A percentile compares a stretch with the other conserved stretches of the same genome.
Conservation (phyloP, 495 filamentous ascomycete genomes). For the Podospora anserina region DNA sequence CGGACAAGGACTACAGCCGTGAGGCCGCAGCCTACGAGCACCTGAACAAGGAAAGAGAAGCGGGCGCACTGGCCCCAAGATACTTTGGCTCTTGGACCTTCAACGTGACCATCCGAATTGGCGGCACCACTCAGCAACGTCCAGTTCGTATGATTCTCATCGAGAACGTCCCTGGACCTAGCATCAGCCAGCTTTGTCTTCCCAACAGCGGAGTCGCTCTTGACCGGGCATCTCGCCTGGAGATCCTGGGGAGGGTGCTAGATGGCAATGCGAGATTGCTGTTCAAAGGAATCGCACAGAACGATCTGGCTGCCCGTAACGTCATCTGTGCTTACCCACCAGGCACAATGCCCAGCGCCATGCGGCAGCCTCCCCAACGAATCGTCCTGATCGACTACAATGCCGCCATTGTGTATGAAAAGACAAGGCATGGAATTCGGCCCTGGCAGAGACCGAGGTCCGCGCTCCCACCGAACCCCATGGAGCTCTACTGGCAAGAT, state of each 20-base stretch:
- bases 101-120: slow-evolving; percentile 3
- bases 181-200: slow-evolving; percentile 12
- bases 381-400: slow-evolving; percentile 12
- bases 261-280: slow-evolving; percentile 14
- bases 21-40: slow-evolving; percentile 18
- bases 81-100: slow-evolving; percentile 22
- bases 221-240: slow-evolving; percentile 15
- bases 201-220: neutral
- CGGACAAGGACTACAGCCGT: slow-evolving; percentile 19
- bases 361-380: neutral
- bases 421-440: neutral
- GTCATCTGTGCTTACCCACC: neutral
- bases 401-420: neutral
- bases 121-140: slow-evolving; percentile 5
- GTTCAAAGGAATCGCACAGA: slow-evolving; percentile 14
- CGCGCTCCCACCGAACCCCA: slow-evolving; percentile 1
- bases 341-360: neutral
- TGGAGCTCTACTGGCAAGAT: slow-evolving; percentile 10
- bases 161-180: slow-evolving; percentile 16
- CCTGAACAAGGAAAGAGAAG: slow-evolving; percentile 6
- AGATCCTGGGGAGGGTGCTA: slow-evolving; percentile 10
- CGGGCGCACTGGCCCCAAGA: slow-evolving; percentile 13
- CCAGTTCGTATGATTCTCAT: slow-evolving; percentile 20
- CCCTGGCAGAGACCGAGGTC: neutral
- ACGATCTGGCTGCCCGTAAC: slow-evolving; percentile 20